phyloP scores from a whole-genome alignment of 2,329 filamentous ascomycete genomes.

The Ophiosphaerella herpotricha region DNA sequence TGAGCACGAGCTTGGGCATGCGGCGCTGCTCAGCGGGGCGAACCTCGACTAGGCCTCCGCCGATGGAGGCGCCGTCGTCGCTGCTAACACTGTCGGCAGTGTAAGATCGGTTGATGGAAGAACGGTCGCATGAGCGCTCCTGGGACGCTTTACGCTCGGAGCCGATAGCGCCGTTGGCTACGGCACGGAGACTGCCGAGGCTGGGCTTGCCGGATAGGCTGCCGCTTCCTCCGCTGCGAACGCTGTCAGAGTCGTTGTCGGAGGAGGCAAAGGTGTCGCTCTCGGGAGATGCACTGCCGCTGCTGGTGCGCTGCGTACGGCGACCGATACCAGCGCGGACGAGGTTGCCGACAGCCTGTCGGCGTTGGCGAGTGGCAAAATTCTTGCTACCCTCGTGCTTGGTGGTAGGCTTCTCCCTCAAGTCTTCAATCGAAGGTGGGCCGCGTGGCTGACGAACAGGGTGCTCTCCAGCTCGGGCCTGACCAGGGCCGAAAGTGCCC shows the following conservation, averaged over 20 bases:
- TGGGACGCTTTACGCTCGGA: slow-evolving; percentile 73
- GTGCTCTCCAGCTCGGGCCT: slow-evolving; percentile 91
- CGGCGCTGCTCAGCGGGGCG: slow-evolving; percentile 66
- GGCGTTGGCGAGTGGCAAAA: slow-evolving; percentile 89
- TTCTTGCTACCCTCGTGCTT: slow-evolving; percentile 97
- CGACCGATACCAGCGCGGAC: slow-evolving; percentile 88
- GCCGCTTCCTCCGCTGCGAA: slow-evolving; percentile 70
- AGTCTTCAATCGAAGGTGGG: slow-evolving; percentile 88
- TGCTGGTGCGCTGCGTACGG: slow-evolving; percentile 70
- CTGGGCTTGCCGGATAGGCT: slow-evolving; percentile 79
- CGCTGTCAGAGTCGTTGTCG: slow-evolving; percentile 63
- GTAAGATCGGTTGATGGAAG: slow-evolving; percentile 50
- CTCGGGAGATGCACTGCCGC: slow-evolving; percentile 83
- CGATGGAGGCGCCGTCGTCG: slow-evolving; percentile 60
- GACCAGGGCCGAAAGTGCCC: slow-evolving; percentile 89
- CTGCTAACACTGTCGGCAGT: slow-evolving; percentile 69
- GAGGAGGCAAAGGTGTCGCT: slow-evolving; percentile 79
- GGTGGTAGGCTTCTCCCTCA: slow-evolving; percentile 84
- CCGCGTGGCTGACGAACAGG: slow-evolving; percentile 90
- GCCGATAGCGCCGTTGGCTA: slow-evolving; percentile 82
- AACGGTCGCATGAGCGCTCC: slow-evolving; percentile 44
- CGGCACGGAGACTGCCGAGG: slow-evolving; percentile 75
- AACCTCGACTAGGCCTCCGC: slow-evolving; percentile 60
- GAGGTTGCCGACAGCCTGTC: slow-evolving; percentile 88
- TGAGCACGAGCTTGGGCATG: slow-evolving; percentile 84